These are phyloP conservation scores for Lipomyces yamanashiensis DNA, from an alignment of 805 yeast genomes.

Conservation along the genomic window DNA sequence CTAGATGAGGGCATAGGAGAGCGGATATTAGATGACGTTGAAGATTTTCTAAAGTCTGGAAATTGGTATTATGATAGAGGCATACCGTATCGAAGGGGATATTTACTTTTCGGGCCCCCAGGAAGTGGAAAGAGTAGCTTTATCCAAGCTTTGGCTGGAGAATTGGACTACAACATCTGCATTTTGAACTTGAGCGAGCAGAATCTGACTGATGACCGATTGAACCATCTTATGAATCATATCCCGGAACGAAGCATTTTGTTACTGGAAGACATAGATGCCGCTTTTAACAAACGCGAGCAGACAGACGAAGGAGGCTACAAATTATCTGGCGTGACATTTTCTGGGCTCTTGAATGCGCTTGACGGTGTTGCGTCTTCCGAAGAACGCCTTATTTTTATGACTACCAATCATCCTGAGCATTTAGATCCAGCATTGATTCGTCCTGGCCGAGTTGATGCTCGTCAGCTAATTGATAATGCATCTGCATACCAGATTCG, in stretches of 20 bases:
- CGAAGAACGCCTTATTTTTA: conserved; percentile 92
- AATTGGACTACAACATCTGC: conserved; percentile 92
- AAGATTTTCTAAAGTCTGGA: conserved; percentile 77
- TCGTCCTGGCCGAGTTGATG: conserved; percentile 94
- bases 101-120: conserved; percentile 93
- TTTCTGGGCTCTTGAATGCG: conserved; percentile 91
- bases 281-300: conserved; percentile 85
- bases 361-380: conserved; percentile 97
- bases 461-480: conserved; percentile 77
- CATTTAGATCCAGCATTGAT: conserved; percentile 88
- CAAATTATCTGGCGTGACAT: conserved; percentile 81
- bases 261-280: conserved; percentile 90
- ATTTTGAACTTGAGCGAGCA: conserved; percentile 87
- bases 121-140: conserved; percentile 96
- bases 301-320: conserved; percentile 79
- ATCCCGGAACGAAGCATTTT: conserved; percentile 87
- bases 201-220: conserved; percentile 89
- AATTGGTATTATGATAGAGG: conserved; percentile 95
- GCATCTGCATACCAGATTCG: conserved; percentile 83
- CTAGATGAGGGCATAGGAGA: conserved; percentile 77
- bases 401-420: conserved; percentile 99
- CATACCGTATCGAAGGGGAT: conserved; percentile 96
- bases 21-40: conserved; percentile 67
- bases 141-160: conserved; percentile 96
- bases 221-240: conserved; percentile 94